Evolutionary conservation across 2,329 filamentous ascomycete species (phyloP).

Genomic region (Chaetomiaceae sp.): DNA sequence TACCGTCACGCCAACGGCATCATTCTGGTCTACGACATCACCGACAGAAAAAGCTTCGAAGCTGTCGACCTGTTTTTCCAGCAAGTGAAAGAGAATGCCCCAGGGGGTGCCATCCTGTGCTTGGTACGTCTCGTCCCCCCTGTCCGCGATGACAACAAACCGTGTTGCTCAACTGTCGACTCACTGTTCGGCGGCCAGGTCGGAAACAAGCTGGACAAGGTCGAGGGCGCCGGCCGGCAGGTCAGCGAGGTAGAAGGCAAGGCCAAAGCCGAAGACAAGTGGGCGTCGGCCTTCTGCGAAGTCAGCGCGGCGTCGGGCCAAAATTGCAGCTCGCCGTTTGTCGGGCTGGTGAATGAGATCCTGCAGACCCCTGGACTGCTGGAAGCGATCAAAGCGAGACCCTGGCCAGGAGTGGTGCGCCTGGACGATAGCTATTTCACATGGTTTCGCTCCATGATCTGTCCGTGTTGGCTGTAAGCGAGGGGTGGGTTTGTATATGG

Average conservation of each 20-base stretch:
- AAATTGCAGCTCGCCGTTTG: conserved; percentile 47
- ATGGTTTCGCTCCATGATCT: too few species aligned
- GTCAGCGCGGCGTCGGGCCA: conserved; percentile 50
- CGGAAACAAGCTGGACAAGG: conserved; percentile 50
- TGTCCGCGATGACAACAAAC: too few species aligned
- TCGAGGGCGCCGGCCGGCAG: too few species aligned
- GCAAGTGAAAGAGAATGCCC: conserved; percentile 47
- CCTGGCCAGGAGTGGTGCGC: background rate
- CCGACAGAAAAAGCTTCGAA: conserved; percentile 44
- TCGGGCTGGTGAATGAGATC: conserved; percentile 48
- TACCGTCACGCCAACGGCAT: conserved; percentile 48
- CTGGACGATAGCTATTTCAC: too few species aligned
- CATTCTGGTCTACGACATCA: conserved; percentile 46
- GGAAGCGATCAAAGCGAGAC: conserved; percentile 18
- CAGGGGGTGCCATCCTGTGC: conserved; percentile 45
- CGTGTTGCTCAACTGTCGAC: too few species aligned
- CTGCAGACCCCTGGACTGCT: conserved; percentile 42
- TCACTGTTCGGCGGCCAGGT: too few species aligned
- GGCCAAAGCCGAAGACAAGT: conserved; percentile 42
- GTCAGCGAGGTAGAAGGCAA: conserved; percentile 41
- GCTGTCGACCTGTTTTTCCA: conserved; percentile 52
- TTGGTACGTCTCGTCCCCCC: too few species aligned
- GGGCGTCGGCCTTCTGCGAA: conserved; percentile 45
- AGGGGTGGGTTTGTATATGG: too few species aligned
- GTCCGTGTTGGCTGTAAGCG: too few species aligned